These are phyloP conservation scores for Schwanniomyces yamadae DNA, from an alignment of 805 yeast species.

Conservation along the genomic window DNA sequence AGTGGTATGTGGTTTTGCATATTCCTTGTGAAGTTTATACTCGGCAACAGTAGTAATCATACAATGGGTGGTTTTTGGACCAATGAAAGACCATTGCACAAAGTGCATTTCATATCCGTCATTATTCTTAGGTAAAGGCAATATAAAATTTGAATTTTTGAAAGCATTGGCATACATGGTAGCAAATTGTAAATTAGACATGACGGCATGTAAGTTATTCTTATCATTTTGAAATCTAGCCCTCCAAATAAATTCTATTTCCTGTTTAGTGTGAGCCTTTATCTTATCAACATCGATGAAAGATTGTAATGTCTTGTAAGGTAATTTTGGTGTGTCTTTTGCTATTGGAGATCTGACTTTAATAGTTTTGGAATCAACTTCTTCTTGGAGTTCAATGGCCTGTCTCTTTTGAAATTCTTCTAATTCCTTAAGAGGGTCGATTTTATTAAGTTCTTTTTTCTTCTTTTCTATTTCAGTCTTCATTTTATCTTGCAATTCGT, in stretches of 20 bases:
- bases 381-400: slow-evolving; percentile 23
- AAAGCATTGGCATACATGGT: slow-evolving; percentile 64
- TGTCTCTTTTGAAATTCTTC: slow-evolving; percentile 51
- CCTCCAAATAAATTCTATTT: slow-evolving; percentile 83
- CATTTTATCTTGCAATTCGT: slow-evolving; percentile 60
- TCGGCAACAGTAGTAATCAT: slow-evolving; percentile 90
- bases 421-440: slow-evolving; percentile 72
- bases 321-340: slow-evolving; percentile 37
- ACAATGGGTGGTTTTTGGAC: slow-evolving; percentile 80
- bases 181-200: slow-evolving; percentile 59
- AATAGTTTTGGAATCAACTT: slow-evolving; percentile 22
- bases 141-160: slow-evolving; percentile 76
- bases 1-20: slow-evolving; percentile 93
- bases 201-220: slow-evolving; percentile 61
- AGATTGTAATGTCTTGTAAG: slow-evolving; percentile 71
- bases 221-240: slow-evolving; percentile 71
- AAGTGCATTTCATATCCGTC: slow-evolving; percentile 78
- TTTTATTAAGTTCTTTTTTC: slow-evolving; percentile 54
- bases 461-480: slow-evolving; percentile 58
- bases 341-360: slow-evolving; percentile 37
- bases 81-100: slow-evolving; percentile 91
- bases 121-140: slow-evolving; percentile 72
- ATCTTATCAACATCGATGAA: slow-evolving; percentile 71
- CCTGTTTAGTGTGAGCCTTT: slow-evolving; percentile 51
- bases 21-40: slow-evolving; percentile 85